Evolutionary conservation across 192 early-diverging fungal species (phyloP), one percentile per base, ranked within the genome.

Genomic region (Entophlyctis luteolus): DNA sequence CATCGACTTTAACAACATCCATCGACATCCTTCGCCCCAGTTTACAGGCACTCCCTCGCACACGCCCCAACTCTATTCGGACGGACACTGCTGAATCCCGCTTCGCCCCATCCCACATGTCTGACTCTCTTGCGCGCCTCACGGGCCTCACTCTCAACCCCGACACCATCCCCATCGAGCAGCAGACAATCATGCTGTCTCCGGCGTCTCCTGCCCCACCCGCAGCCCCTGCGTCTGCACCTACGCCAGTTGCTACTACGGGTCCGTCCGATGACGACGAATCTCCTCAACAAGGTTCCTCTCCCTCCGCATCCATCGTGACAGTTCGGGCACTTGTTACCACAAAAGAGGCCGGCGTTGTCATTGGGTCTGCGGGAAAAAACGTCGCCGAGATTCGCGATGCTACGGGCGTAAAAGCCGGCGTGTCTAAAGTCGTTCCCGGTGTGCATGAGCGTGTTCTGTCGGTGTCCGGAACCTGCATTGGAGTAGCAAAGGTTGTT

Each of bases 321-420:
- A 89, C 88, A 31, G 77, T 95, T 65, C 87, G 93, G 62, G 89
- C 93, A 18, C 76, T 96, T 1, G 87, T 96, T 31, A 87, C 90
- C 27, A 91, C 92, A 68, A 96, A 94, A 73, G 94, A 96, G 71
- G 90, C 90, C 35, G 90, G 90, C 47, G 84, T 90, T 31, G 80
- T 90, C 60, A 84, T 82, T 69, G 77, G 74, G 22, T 52, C 47
- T 3, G 84, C 81, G 62, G 94, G 94, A 32, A 88, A 87, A 73
- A 92, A 91, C 79, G 91, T 96, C 2, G 89, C 90, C 28, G 88
- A 91, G 48, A 78, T 97, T 53, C 82, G 94, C 55, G 87, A 90
- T 32, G 76, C 71, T 27, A 90, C 89, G 62, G 89, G 89, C 68
- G 92, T 91, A 73, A 91, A 90, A 70, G 91, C 91, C 18, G 92